Base-by-base conservation (phyloP, 2,329 filamentous ascomycete species). In the Diplodia sapinea region DNA sequence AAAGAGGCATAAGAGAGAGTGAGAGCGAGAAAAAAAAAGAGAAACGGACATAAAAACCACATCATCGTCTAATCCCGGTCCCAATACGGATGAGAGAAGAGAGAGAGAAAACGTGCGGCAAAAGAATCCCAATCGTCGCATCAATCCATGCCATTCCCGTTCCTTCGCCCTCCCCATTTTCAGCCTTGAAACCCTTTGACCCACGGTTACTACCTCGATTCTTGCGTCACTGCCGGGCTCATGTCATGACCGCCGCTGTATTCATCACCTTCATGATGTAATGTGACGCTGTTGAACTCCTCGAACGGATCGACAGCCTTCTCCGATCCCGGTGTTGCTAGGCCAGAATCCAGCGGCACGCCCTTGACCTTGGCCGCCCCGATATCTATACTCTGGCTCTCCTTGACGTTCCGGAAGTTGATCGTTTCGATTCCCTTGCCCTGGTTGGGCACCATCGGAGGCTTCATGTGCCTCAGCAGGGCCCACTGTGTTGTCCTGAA, bases 321-420 rank as follows among this genome's bases (percentile, higher is more conserved):
- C 76, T 97, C 94, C 47, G 86, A 91, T 54, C 91, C 92, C 1
- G 94, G 94, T 2, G 94, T 98, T 1, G 91, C 88, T 65, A 96
- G 83, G 1, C 92, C 92, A 52, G 91, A 94, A 76, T 97, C 93
- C 69, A 97, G 82, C 9, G 93, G 93, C 13, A 97, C 92, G 1
- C 93, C 93, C 80, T 92, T 93, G 70, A 87, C 78, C 65, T 80
- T 83, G 47, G 77, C 77, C 4, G 79, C 74, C 55, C 80, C 76
- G 61, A 96, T 89, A 78, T 99, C 95, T 61, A 98, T 92, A 76
- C 93, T 97, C 74, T 94, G 91, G 74, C 92, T 96, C 80, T 99
- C 95, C 82, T 98, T 99, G 68, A 99, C 94, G 74, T 96, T 97
- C 71, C 95, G 88, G 85, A 99, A 99, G 80, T 99, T 99, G 75